Base-by-base conservation (phyloP, 2,329 filamentous ascomycete species). In the Immersiporthe knoxdaviesiana region DNA sequence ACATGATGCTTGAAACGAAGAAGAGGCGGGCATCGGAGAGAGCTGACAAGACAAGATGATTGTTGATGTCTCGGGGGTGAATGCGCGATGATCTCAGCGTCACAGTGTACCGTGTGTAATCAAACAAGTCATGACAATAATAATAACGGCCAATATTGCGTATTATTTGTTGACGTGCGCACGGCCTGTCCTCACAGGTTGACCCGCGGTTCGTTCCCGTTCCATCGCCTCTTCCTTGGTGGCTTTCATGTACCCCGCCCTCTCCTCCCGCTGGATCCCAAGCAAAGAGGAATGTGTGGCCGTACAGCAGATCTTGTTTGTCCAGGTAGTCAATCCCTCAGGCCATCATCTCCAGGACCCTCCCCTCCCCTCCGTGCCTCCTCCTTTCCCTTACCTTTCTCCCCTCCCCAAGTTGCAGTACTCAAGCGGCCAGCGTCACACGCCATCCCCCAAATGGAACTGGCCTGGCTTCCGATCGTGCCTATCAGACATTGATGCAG, bases 141-240 rank as follows among this genome's bases (percentile, higher is more conserved):
- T 7, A 16, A 30, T 3, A 27, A 18, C 27, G 32, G 12, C 3
- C 24, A 30, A 7, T 32, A 56, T 30, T 30, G 52, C 11, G 7
- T 16, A 10, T 59, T n/a, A 21, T 59, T 21, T 30, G 32, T 18
- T 35, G 27, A 35, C 30, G 44, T 18, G 54, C 54, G 14, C 54
- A 58, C 30, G 27, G 27, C 35, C 21, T 58, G 14, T 58, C 12
- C 18, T 59, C 56, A 37, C 4, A 18, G n/a, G 32, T 37, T 12
- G 56, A 12, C 18, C 27, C 52, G 27, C 30, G 11, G 56, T 59
- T 32, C 56, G 18, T 24, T 59, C 21, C 32, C 32, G 30, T 59
- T 59, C 32, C 56, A 59, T 59, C 56, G 56, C 32, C 56, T 35
- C 16, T 59, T 59, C 56, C 56, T 59, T 59, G 32, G 56, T 37